Evolutionary conservation across 2,329 filamentous ascomycete genomes (phyloP).

Genomic region (Capronia epimyces): DNA sequence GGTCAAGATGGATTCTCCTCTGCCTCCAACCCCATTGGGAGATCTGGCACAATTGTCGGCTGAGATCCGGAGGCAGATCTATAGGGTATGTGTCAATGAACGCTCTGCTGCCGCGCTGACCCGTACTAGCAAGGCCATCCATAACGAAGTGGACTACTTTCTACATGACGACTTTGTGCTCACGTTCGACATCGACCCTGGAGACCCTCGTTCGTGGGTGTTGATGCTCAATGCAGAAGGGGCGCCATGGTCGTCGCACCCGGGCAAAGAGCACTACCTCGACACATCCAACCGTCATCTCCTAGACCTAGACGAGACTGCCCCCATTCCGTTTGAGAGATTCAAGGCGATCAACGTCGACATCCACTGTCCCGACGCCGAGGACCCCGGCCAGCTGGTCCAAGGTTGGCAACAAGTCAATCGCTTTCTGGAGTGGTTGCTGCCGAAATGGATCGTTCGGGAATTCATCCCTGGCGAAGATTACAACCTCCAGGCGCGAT

Average conservation of each 20-base stretch:
- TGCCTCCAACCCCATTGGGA: not conserved
- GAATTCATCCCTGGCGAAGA: not conserved
- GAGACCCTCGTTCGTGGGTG: too few relatives aligned
- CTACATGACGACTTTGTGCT: not conserved
- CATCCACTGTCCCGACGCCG: not conserved
- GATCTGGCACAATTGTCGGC: not conserved
- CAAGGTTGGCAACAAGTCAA: not conserved
- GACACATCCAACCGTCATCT: not conserved
- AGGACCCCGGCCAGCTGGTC: not conserved
- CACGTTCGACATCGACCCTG: not conserved
- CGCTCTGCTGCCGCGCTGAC: not conserved
- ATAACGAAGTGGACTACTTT: not conserved
- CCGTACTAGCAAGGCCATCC: not conserved
- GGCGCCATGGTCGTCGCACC: not conserved
- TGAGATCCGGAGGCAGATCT: not conserved
- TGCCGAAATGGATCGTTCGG: not conserved
- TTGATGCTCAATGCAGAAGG: not conserved
- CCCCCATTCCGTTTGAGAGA: not conserved
- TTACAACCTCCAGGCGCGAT: not conserved
- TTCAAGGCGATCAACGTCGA: not conserved
- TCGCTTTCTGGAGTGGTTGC: not conserved
- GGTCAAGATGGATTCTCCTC: not conserved
- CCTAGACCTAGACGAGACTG: not conserved
- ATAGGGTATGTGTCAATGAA: not conserved
- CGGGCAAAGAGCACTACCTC: not conserved